Percentiles rank a stretch among this genome's conserved stretches.
These are phyloP conservation scores for Ophiostoma montium DNA, from an alignment of 2,329 filamentous ascomycete genomes.

Conservation along the genomic window DNA sequence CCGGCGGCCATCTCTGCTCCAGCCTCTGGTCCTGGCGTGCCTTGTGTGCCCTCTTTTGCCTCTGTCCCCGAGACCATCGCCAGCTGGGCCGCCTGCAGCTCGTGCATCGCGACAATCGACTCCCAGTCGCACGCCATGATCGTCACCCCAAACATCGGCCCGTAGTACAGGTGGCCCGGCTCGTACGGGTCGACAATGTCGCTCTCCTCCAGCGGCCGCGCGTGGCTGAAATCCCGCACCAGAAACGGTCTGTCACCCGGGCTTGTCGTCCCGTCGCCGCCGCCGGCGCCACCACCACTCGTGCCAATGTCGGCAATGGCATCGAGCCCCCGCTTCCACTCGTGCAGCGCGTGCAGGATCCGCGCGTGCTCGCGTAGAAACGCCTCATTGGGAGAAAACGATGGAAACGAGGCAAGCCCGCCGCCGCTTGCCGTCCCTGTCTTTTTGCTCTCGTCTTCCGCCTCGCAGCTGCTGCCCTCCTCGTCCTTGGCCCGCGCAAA, in stretches of 20 bases:
- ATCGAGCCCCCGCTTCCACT: constrained; percentile 34
- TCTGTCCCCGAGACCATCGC: constrained; percentile 14
- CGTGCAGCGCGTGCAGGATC: constrained; percentile 31
- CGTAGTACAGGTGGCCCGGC: constrained; percentile 54
- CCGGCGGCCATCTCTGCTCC: constrained; percentile 29
- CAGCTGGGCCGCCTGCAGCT: constrained; percentile 45
- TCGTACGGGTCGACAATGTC: constrained; percentile 64
- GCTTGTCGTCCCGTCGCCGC: background rate
- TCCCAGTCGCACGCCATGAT: constrained; percentile 64
- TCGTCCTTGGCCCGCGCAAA: constrained; percentile 47
- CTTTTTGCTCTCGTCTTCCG: constrained; percentile 23
- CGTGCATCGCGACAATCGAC: constrained; percentile 67
- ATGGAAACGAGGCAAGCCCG: background rate
- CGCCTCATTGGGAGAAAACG: constrained; percentile 39
- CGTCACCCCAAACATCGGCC: constrained; percentile 60
- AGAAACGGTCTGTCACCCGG: constrained; percentile 20
- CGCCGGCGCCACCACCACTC: too few relatives aligned
- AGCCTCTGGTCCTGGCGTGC: too few relatives aligned
- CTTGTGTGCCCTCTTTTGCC: background rate
- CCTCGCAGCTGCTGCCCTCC: background rate
- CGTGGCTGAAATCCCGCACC: constrained; percentile 48
- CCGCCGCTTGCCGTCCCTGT: constrained; percentile 37
- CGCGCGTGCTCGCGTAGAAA: constrained; percentile 49
- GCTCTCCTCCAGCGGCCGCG: constrained; percentile 36
- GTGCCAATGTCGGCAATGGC: constrained; percentile 2